Evolutionary conservation across 306 rosid genomes (phyloP), one percentile per base, ranked within the genome.

Genomic region (Cicer chorassanicum): DNA sequence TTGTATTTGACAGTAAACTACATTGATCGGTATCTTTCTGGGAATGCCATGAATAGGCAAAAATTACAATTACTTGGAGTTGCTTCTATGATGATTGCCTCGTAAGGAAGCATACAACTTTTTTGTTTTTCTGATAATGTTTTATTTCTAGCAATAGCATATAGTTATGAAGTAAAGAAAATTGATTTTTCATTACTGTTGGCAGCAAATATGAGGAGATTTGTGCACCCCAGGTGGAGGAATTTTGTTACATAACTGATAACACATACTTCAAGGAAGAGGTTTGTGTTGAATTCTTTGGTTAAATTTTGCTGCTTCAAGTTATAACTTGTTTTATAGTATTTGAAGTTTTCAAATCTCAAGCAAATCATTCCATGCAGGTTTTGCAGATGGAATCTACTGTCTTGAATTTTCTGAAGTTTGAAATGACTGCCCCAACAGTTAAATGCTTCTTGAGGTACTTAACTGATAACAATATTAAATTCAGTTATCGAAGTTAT

Each of bases 161-260:
- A 16, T 46, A 46, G 34, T 7, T 66, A 29, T 21, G 43, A 34
- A 18, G 9, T 77, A 69, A 85, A 34, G n/a, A 56, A 39, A 12
- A 39, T 49, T 36, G 43, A 38, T 19, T n/a, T 78, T 76, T 29
- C 7, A 18, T 21, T 66, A 13, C 36, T 65, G 46, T 72, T 85
- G 53, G 40, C 90, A 94, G 99, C 2, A 94, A 94, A 82, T 90
- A 92, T 44, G 99, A 94, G 82, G 99, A 94, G 88, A 94, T 94
- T 60, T 94, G 99, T 83, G 99, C 99, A 19, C 99, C 97, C 62
- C 97, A 92, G 78, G 99, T 94, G 69, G 99, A 94, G 84, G 97
- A 94, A 68, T 94, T 90, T 79, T 94, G 98, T 74, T 94, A 94
- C 51, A 90, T 94, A 45, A 94, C 99, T 10, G 99, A 94, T 75